Percentiles rank a stretch among this genome's conserved stretches.
Conservation (phyloP, 768 basidiomycete genomes). For the Lentinula boryana region DNA sequence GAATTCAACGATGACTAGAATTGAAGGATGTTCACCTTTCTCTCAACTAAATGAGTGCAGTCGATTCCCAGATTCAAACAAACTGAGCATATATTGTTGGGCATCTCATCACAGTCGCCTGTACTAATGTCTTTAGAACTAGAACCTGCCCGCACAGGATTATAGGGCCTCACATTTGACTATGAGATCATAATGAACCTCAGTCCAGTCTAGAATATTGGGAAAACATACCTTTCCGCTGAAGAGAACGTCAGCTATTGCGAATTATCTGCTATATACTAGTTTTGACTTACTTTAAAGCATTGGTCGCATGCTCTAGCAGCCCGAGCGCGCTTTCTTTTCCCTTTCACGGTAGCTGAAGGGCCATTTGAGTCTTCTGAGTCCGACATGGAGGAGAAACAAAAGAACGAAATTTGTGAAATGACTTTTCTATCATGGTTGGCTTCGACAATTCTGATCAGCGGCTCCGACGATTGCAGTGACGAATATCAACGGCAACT, state of each 20-base stretch:
- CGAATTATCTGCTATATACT: neutral
- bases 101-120: slow-evolving; percentile 2
- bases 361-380: neutral
- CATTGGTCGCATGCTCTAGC: neutral
- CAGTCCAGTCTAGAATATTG: neutral
- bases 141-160: neutral
- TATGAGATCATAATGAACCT: neutral
- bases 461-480: neutral
- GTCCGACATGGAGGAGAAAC: neutral
- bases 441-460: neutral
- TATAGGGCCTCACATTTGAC: neutral
- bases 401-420: neutral
- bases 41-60: neutral
- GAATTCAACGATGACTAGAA: neutral
- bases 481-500: neutral
- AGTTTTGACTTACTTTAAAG: neutral
- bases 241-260: neutral
- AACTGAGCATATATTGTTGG: slow-evolving; percentile 3
- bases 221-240: neutral
- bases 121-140: neutral
- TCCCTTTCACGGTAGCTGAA: neutral
- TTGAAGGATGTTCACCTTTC: neutral
- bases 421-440: neutral
- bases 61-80: slow-evolving; percentile 1
- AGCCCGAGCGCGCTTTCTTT: neutral